Evolutionary conservation across 179 eudicot genomes (phyloP), one percentile per base, ranked within the genome.

Genomic region (Pouteria campechiana): DNA sequence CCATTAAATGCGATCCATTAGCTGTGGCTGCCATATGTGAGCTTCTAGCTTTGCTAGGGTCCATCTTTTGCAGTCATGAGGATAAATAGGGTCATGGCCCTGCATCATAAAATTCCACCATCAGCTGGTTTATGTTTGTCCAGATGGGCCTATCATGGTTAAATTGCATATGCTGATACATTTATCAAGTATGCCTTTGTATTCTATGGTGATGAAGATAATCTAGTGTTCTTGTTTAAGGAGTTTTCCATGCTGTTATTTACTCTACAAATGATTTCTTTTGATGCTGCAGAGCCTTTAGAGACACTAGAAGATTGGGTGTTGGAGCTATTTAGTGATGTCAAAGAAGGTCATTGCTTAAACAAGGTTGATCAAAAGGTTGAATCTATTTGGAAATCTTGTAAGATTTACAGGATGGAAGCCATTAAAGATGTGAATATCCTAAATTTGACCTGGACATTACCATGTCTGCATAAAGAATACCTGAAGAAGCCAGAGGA

Each of bases 401-500:
- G 97, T 57, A 85, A 85, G 74, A 48, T 85, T 45, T 85, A 85
- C 70, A 64, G 78, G 69, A 49, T 89, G 61, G 89, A 89, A 64
- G 97, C 97, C 46, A 86, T 85, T 43, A 85, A 76, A 68, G 95
- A 89, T 70, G 83, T 89, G 50, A 73, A 89, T 73, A 56, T 78
- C 37, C 93, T 89, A 48, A 81, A 89, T 47, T 35, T 89, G 55
- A 61, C 79, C 20, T 89, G 97, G 97, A 85, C 83, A 60, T 66
- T 89, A 59, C 97, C 97, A 41, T 81, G 79, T 43, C 86, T 89
- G 25, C 69, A 74, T 19, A 74, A 79, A 53, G 93, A 74, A 30
- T 89, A 89, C 64, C 28, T 69, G 71, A 89, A 81, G 69, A 85
- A 74, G 55, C 67, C 86, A 38, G 97, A 89, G 68, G 97, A 85